A percentile compares a stretch with the other conserved stretches of the same genome.
These are phyloP conservation scores for Boletus reticuloceps DNA, from an alignment of 768 basidiomycete species.

Conservation along the genomic window DNA sequence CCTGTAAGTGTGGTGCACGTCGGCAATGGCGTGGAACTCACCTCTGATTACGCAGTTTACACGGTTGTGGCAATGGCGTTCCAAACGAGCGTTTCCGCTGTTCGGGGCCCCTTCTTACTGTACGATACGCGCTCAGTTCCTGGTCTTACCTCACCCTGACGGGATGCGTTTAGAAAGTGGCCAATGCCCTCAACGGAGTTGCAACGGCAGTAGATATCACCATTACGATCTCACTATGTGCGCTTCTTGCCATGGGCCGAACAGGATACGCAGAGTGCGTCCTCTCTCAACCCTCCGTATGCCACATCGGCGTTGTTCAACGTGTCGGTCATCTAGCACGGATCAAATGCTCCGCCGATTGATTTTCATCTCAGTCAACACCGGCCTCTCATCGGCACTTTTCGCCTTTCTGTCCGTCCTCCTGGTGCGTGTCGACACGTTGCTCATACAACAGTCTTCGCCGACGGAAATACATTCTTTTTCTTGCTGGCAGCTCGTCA, in stretches of 20 bases:
- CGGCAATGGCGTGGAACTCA: slow-evolving; percentile 1
- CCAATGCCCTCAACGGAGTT: slow-evolving; percentile 10
- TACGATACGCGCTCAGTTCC: slow-evolving; percentile 2
- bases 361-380: slow-evolving; percentile 25
- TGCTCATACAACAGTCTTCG: not conserved
- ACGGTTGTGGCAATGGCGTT: slow-evolving; percentile 9
- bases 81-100: slow-evolving; percentile 12
- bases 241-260: slow-evolving; percentile 23
- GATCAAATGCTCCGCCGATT: slow-evolving; percentile 23
- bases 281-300: not conserved
- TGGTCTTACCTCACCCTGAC: slow-evolving; percentile 1
- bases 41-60: slow-evolving; percentile 11
- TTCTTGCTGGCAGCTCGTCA: slow-evolving; percentile 12
- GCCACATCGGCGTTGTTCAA: not conserved
- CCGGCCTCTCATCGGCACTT: slow-evolving; percentile 22
- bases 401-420: slow-evolving; percentile 21
- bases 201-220: slow-evolving; percentile 16
- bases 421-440: slow-evolving; percentile 17
- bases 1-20: slow-evolving; percentile 6
- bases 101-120: slow-evolving; percentile 20
- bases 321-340: slow-evolving; percentile 14
- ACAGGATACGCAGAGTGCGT: slow-evolving; percentile 22
- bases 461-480: not conserved
- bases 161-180: slow-evolving; percentile 8
- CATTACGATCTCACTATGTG: slow-evolving; percentile 21